Evolutionary conservation across 1,139 yeast species (phyloP).

Genomic region (Magnusiomyces sp.): DNA sequence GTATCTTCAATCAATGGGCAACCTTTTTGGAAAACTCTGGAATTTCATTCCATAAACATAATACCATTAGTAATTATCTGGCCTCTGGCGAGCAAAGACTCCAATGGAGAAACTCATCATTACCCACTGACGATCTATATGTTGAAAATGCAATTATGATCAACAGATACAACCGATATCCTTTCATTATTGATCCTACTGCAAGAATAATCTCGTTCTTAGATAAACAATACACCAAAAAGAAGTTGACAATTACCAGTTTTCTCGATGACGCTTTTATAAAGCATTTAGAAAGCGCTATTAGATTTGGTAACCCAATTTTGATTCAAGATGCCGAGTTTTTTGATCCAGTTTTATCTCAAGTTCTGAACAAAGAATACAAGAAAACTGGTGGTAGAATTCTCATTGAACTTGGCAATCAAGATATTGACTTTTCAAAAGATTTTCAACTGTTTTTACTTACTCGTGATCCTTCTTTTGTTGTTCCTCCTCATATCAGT

Average conservation of each 20-base stretch:
- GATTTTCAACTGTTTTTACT: constrained; percentile 54
- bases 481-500: constrained; percentile 46
- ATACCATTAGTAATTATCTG: constrained; percentile 33
- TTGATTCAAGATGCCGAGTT: constrained; percentile 72
- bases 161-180: constrained; percentile 35
- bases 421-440: constrained; percentile 58
- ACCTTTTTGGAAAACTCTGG: constrained; percentile 32
- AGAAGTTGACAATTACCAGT: constrained; percentile 50
- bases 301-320: constrained; percentile 73
- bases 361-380: constrained; percentile 54
- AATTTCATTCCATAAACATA: constrained; percentile 38
- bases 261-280: constrained; percentile 64
- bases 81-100: constrained; percentile 37
- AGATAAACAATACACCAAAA: constrained; percentile 24
- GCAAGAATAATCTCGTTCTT: constrained; percentile 41
- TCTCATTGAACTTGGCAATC: constrained; percentile 52
- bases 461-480: constrained; percentile 49
- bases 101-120: constrained; percentile 46
- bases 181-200: constrained; percentile 70
- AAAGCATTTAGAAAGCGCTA: constrained; percentile 67
- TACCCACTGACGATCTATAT: constrained; percentile 50
- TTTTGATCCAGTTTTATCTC: constrained; percentile 64
- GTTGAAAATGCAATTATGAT: constrained; percentile 58
- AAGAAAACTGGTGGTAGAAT: constrained; percentile 63
- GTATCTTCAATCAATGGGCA: constrained; percentile 38